These are phyloP conservation scores for Microbotryum saponariae DNA, from an alignment of 1,284 basidiomycete genomes.

Conservation along the genomic window DNA sequence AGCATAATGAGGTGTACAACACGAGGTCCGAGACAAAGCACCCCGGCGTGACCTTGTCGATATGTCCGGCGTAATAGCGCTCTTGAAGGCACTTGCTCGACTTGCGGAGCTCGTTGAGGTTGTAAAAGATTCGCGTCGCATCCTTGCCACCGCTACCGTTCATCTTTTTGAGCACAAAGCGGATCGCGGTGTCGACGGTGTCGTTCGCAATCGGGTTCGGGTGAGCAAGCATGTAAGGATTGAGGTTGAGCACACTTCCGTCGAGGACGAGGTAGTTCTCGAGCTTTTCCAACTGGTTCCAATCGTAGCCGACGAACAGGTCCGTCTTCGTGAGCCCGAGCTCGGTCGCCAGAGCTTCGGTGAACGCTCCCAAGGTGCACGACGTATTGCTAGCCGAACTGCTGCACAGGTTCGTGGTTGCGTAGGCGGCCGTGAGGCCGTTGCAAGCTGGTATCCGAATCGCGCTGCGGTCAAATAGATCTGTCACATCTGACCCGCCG, in stretches of 20 bases:
- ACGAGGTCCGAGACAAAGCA: slow-evolving; percentile 87
- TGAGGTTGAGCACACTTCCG: slow-evolving; percentile 87
- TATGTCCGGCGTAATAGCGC: slow-evolving; percentile 84
- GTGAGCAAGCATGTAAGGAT: slow-evolving; percentile 72
- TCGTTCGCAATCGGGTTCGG: slow-evolving; percentile 62
- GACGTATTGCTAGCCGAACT: slow-evolving; percentile 42
- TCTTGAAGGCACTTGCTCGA: slow-evolving; percentile 71
- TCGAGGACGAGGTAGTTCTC: slow-evolving; percentile 78
- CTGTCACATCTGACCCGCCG: slow-evolving; percentile 80
- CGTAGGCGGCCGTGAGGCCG: slow-evolving; percentile 56
- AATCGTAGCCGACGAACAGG: slow-evolving; percentile 71
- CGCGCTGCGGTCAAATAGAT: slow-evolving; percentile 56
- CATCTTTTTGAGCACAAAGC: slow-evolving; percentile 53
- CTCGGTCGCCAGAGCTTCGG: slow-evolving; percentile 35
- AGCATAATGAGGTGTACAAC: slow-evolving; percentile 81
- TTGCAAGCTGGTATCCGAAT: slow-evolving; percentile 54
- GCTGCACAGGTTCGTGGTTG: slow-evolving; percentile 64
- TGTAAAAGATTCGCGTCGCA: slow-evolving; percentile 76
- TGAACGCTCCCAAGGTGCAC: slow-evolving; percentile 49
- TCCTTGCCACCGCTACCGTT: slow-evolving; percentile 63
- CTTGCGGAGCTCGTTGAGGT: slow-evolving; percentile 55
- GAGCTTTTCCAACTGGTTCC: slow-evolving; percentile 67
- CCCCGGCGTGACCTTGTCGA: slow-evolving; percentile 92
- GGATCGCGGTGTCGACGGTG: slow-evolving; percentile 72
- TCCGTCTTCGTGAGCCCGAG: slow-evolving; percentile 60